Evolutionary conservation across 2,329 filamentous ascomycete species (phyloP), one percentile per base, ranked within the genome.

Genomic region (Hysterium pulicare): DNA sequence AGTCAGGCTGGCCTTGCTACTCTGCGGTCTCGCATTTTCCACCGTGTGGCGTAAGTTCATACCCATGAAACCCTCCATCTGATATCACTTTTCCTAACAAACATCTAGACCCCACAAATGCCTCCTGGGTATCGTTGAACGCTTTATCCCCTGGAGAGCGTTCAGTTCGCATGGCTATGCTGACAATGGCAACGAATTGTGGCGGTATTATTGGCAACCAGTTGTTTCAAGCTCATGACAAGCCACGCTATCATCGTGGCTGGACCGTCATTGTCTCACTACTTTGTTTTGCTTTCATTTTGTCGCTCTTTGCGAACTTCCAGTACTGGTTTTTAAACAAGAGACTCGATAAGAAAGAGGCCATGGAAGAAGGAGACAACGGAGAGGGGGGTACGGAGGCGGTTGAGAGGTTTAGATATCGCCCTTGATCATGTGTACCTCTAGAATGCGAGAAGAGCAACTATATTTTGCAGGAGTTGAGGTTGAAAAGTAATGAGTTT

Each of bases 61-160:
- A n/a, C n/a, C n/a, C n/a, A n/a, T n/a, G n/a, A n/a, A n/a, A n/a
- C n/a, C n/a, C n/a, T n/a, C n/a, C n/a, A n/a, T n/a, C n/a, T n/a
- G n/a, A n/a, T n/a, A n/a, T n/a, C n/a, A n/a, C n/a, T n/a, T n/a
- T n/a, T 42, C 28, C 41, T 39, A 38, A 44, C 19, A n/a, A n/a
- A n/a, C n/a, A n/a, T n/a, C n/a, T n/a, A n/a, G n/a, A 51, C 38
- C 44, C 44, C n/a, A 38, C 46, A 15, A 51, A 54, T 31, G 49
- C 46, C 13, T 51, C 49, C 7, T 54, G 50, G 50, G 41, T 54
- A 20, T 47, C 50, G 5, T 33, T 52, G 33, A 54, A 54, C 41
- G 38, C 49, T 21, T 39, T 45, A 15, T 34, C 44, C 7, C 46
- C 50, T 11, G 42, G 44, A 26, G 49, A 54, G 40, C 47, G 50